Base-by-base conservation (phyloP, 768 basidiomycete species). In the Tricholoma furcatifolium region DNA sequence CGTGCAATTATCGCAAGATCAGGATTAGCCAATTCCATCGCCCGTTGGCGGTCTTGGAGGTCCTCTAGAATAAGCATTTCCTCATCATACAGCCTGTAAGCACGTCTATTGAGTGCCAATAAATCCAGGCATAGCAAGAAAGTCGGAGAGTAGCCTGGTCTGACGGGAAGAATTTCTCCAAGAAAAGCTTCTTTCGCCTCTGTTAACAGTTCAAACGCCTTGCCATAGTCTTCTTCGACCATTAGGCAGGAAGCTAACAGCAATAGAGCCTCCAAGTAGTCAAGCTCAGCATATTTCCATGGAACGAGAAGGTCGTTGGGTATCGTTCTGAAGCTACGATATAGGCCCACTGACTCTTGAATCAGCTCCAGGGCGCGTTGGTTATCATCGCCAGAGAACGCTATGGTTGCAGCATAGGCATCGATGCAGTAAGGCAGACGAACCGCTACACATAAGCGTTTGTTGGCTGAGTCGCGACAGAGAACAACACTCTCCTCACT, bases 1-100 rank as follows among this genome's bases (percentile, higher is more conserved):
- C 12, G 50, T 8, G 46, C 40, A 20, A 47, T 31, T 18, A 14
- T 14, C 6, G 51, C 56, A 8, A 57, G 18, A 17, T 57, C 48
- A 11, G 56, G 54, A 50, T 47, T 50, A n/a, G 54, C 54, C 1
- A 44, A 47, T 30, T 54, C 48, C 47, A 57, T 47, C 31, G 27
- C 34, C 15, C 17, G 32, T 27, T 44, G 23, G 9, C 48, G 47
- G 18, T 54, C 53, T 12, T 2, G 18, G 3, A 50, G 7, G 41
- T 57, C 56, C 10, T 46, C 20, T 17, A 23, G 18, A 38, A 41
- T 32, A 23, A 15, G 6, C n/a, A 20, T 42, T 4, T 17, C 47
- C 7, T 57, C 53, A 4, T 14, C 23, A 34, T 45, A 6, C 2
- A 45, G 32, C 20, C 56, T 48, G 31, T 50, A 21, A 24, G 53